Base-by-base conservation (phyloP, 768 basidiomycete genomes). In the Boletus eberwhitei region DNA sequence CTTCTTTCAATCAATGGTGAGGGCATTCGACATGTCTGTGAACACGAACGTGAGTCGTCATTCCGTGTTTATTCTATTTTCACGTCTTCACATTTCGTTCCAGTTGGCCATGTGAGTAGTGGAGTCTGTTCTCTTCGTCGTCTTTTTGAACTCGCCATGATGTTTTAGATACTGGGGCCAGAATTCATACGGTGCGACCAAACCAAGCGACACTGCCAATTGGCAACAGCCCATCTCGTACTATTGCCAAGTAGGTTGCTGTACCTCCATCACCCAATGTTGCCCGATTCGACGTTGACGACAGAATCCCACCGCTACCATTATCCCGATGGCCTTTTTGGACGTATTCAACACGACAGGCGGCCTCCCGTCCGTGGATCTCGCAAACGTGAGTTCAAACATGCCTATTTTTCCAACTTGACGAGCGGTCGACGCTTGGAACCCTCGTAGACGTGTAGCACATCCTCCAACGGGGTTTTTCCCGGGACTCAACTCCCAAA, bases 401-500 rank as follows among this genome's bases (percentile, higher is more conserved):
- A 14, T 39, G 5, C 4, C 19, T 14, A 24, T 3, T 8, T 19
- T 43, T 7, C 13, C 3, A 16, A 2, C 14, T 31, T 26, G 42
- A 17, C 24, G 36, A 22, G 37, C 2, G 8, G 31, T 37, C 14
- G 2, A 54, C 11, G 3, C 22, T 12, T 8, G 19, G 38, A 14
- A 0, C 36, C n/a, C 26, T 39, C n/a, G 31, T 51, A 87, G 84
- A 84, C 73, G 5, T 87, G 87, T 67, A 88, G 82, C 61, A 74
- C 76, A 9, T 75, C 69, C 2, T 78, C 80, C 60, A 82, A 84
- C 51, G 69, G 76, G 0, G 80, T 76, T 12, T 89, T 87, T 58
- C 70, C 84, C 8, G 86, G 85, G 13, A 86, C 84, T 5, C 67
- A 74, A 29, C 77, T 90, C 40, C 79, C 84, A 5, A 76, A 88